Base-by-base conservation (phyloP, 148 eudicot genomes). In the Pouteria glomerata region DNA sequence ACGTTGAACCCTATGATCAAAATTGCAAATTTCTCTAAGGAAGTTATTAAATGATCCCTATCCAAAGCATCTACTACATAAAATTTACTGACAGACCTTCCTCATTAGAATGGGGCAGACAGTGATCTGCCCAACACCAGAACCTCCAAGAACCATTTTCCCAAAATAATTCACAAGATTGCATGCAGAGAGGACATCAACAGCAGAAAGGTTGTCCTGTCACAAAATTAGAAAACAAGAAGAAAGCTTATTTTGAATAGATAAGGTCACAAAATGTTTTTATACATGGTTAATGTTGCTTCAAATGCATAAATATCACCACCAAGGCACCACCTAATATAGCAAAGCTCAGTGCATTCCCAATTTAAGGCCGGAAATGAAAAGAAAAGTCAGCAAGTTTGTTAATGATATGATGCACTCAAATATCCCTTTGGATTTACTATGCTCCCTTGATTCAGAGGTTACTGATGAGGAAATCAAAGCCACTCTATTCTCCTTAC, bases 191-290 rank as follows among this genome's bases (percentile, higher is more conserved):
- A 95, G 94, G 67, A 95, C 92, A 81, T 95, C 99, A 74, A 95
- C 93, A 56, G 97, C 99, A 68, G 99, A 95, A 67, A 95, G 99
- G 83, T 95, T 95, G 71, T 95, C 99, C 99, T 95, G 88, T 79
- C 64, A 81, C 55, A 73, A 83, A 33, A 74, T 35, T 52, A 27
- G 52, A 61, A 14, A 60, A 31, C 59, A 33, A 26, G 42, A 29
- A 8, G 48, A 42, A n/a, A 48, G 18, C 4, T 62, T 3, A 8
- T 24, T 13, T 24, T 52, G 10, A 24, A 41, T 35, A 42, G 7
- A 14, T 12, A 7, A 27, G 30, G 34, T 42, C 69, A 65, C 21
- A 27, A 31, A 59, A 16, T 18, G 6, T 26, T 23, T 39, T 39
- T 33, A 33, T 24, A 33, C 11, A n/a, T 0, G 8, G 42, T 62